phyloP scores from a whole-genome alignment of 148 eudicot genomes.

The Spergularia marina region DNA sequence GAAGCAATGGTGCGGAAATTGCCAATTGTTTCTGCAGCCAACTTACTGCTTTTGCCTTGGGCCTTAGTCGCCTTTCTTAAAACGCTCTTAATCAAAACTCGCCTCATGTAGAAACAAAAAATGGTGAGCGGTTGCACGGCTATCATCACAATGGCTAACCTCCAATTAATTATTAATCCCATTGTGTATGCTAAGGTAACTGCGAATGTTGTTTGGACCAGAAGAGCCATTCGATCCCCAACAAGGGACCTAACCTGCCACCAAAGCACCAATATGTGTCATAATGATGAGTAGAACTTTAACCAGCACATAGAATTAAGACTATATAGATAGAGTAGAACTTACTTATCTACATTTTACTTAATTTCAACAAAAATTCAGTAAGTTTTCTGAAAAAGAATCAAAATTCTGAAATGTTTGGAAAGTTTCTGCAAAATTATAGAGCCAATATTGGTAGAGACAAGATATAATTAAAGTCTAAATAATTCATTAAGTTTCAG shows the following conservation, averaged over 20 bases:
- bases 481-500: no score
- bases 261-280: neutral
- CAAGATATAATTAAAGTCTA: no score
- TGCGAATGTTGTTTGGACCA: constrained; percentile 72
- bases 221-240: constrained; percentile 70
- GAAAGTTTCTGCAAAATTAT: no score
- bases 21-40: constrained; percentile 79
- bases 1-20: constrained; percentile 73
- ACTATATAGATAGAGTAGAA: no score
- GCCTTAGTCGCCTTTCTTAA: constrained; percentile 61
- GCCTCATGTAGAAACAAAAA: constrained; percentile 46
- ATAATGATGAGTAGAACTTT: no score
- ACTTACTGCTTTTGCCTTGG: constrained; percentile 62
- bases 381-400: no score
- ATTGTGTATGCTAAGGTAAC: constrained; percentile 61
- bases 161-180: constrained; percentile 80
- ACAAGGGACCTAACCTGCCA: constrained; percentile 77
- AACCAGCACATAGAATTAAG: no score
- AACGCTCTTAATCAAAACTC: constrained; percentile 65
- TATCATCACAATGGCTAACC: constrained; percentile 68
- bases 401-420: no score
- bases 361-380: neutral
- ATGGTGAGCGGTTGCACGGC: constrained; percentile 76
- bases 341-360: no score
- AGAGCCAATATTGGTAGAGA: no score